Base-by-base conservation (phyloP, 2,329 filamentous ascomycete species). In the Pyrenochaeta sp. region DNA sequence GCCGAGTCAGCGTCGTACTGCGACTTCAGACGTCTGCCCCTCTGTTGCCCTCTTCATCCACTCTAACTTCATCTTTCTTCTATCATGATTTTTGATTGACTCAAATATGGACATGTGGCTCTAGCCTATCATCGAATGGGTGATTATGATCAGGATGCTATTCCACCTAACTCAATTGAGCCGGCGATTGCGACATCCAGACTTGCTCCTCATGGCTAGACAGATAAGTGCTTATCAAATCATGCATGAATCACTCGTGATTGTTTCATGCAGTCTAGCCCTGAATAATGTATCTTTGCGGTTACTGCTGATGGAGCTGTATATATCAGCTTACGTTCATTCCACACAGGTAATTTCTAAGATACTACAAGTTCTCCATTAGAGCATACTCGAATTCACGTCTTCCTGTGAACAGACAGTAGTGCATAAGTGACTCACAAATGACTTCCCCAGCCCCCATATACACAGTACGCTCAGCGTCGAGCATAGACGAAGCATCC, bases 391-490 rank as follows among this genome's bases (percentile, higher is more conserved):
- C n/a, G n/a, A n/a, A n/a, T n/a, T n/a, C n/a, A n/a, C n/a, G n/a
- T n/a, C n/a, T n/a, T n/a, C n/a, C n/a, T n/a, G n/a, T n/a, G n/a
- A n/a, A n/a, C n/a, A n/a, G n/a, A n/a, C n/a, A n/a, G n/a, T n/a
- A n/a, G n/a, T n/a, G n/a, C 4, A 27, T 7, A 27, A 4, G 9
- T 14, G 5, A 4, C 26, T 4, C 6, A 9, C 6, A 7, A 28
- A 52, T 52, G 49, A 19, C 23, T 27, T 17, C 35, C 14, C 18
- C 35, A 11, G 7, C 23, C 8, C 24, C 35, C 7, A 10, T 19
- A 5, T 58, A 50, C 38, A 40, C 43, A 7, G 41, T 68, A n/a
- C 59, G 63, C 4, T 32, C 55, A 1, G 57, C 62, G 1, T 35
- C 45, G 15, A 54, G 41, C 11, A 19, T 60, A 3, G 38, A 59